A percentile compares a stretch with the other conserved stretches of the same genome.
phyloP scores from a whole-genome alignment of 1,284 basidiomycete genomes.

The Fomitiporia mediterranea region DNA sequence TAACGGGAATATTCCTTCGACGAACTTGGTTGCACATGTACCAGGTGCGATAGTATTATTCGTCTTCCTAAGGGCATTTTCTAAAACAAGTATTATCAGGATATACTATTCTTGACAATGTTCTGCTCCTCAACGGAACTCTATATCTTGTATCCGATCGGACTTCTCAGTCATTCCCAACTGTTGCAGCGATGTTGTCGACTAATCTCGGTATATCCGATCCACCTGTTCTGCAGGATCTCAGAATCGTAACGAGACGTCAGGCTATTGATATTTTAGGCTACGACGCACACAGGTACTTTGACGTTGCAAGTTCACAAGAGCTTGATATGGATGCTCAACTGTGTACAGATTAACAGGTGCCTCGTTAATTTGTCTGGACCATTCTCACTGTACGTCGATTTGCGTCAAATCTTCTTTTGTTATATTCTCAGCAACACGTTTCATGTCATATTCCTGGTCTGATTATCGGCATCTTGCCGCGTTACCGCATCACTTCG shows the following conservation, averaged over 20 bases:
- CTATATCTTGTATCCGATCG: conserved; percentile 66
- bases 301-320: neutral
- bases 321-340: conserved; percentile 1
- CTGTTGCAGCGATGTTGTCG: conserved; percentile 45
- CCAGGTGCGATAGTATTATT: conserved; percentile 7
- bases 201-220: conserved; percentile 33
- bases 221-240: conserved; percentile 54
- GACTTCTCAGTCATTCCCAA: conserved; percentile 40
- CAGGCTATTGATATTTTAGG: conserved; percentile 52
- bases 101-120: conserved; percentile 75
- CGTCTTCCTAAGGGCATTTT: conserved; percentile 30
- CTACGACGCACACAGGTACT: conserved; percentile 34
- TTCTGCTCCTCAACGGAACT: conserved; percentile 62
- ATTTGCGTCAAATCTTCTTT: neutral
- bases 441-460: conserved; percentile 9
- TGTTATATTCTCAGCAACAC: neutral
- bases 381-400: conserved; percentile 19
- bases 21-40: conserved; percentile 18
- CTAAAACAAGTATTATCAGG: conserved; percentile 45
- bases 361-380: conserved; percentile 12
- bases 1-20: conserved; percentile 24
- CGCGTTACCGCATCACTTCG: too few relatives aligned
- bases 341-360: conserved; percentile 5
- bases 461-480: too few relatives aligned
- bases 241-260: conserved; percentile 55